Percentiles rank a stretch among this genome's conserved stretches.
These are phyloP conservation scores for Cytospora leucostoma DNA, from an alignment of 2,329 filamentous ascomycete species.

Conservation along the genomic window DNA sequence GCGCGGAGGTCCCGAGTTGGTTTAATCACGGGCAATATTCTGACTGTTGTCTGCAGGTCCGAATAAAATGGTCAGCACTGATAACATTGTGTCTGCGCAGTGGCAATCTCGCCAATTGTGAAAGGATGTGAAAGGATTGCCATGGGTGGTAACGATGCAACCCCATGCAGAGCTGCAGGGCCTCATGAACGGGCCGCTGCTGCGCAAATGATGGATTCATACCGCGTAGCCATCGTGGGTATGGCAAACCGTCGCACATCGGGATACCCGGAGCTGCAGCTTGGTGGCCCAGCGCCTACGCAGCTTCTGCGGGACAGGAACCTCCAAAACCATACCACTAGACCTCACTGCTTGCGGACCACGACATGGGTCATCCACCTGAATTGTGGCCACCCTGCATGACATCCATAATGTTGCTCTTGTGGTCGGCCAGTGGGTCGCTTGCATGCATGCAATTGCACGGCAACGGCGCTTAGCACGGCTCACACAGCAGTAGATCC, in stretches of 20 bases:
- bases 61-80: slow-evolving; percentile 28
- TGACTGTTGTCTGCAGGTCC: slow-evolving; percentile 60
- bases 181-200: slow-evolving; percentile 19
- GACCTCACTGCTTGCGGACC: slow-evolving; percentile 2
- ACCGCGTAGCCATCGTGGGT: not conserved
- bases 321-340: not conserved
- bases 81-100: not conserved
- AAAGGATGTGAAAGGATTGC: slow-evolving; percentile 14
- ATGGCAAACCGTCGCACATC: slow-evolving; percentile 8
- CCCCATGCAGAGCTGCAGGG: slow-evolving; percentile 19
- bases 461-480: slow-evolving; percentile 18
- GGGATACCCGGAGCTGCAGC: slow-evolving; percentile 14
- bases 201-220: slow-evolving; percentile 13
- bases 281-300: slow-evolving; percentile 17
- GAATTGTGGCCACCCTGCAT: slow-evolving; percentile 12
- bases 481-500: not conserved
- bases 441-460: slow-evolving; percentile 14
- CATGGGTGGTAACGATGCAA: slow-evolving; percentile 11
- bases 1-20: slow-evolving; percentile 81
- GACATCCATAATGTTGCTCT: slow-evolving; percentile 7
- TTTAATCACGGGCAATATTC: slow-evolving; percentile 69
- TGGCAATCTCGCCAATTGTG: slow-evolving; percentile 6
- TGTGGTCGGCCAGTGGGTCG: slow-evolving; percentile 8
- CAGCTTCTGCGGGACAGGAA: slow-evolving; percentile 10
- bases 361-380: slow-evolving; percentile 4